phyloP scores from a whole-genome alignment of 768 basidiomycete genomes.

The Xerocomus brunneocitrinus region DNA sequence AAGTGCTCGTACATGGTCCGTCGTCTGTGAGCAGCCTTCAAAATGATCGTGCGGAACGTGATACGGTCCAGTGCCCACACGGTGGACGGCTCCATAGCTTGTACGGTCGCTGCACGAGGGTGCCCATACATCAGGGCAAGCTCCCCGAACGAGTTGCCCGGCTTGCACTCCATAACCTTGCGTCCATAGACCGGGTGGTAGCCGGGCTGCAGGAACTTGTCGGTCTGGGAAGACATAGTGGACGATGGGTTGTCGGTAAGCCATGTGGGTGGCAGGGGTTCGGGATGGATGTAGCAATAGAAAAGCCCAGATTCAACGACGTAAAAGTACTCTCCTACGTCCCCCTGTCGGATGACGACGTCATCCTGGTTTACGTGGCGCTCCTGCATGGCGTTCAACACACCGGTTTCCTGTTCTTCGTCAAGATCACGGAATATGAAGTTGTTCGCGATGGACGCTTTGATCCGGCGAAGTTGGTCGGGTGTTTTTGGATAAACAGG shows the following conservation, averaged over 20 bases:
- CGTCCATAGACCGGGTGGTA: conserved; percentile 71
- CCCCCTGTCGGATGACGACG: conserved; percentile 95
- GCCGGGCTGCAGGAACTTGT: conserved; percentile 59
- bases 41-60: conserved; percentile 96
- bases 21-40: conserved; percentile 86
- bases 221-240: conserved; percentile 36
- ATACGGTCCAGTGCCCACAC: conserved; percentile 96
- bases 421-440: conserved; percentile 96
- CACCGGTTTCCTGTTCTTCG: conserved; percentile 91
- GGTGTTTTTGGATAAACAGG: conserved; percentile 75
- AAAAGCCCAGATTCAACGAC: conserved; percentile 89
- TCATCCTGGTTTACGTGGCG: conserved; percentile 63
- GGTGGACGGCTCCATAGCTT: conserved; percentile 76
- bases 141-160: conserved; percentile 90
- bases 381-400: conserved; percentile 95
- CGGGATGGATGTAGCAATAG: conserved; percentile 75
- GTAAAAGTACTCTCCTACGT: conserved; percentile 96
- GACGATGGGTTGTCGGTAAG: conserved; percentile 39
- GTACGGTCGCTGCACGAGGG: conserved; percentile 89
- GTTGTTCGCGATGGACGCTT: conserved; percentile 78
- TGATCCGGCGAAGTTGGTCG: conserved; percentile 85
- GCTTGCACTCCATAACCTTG: conserved; percentile 79
- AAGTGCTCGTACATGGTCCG: conserved; percentile 97
- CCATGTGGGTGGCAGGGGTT: conserved; percentile 60
- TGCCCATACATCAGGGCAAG: conserved; percentile 98